Conservation (phyloP, 768 basidiomycete species). For the Inosperma sp. region DNA sequence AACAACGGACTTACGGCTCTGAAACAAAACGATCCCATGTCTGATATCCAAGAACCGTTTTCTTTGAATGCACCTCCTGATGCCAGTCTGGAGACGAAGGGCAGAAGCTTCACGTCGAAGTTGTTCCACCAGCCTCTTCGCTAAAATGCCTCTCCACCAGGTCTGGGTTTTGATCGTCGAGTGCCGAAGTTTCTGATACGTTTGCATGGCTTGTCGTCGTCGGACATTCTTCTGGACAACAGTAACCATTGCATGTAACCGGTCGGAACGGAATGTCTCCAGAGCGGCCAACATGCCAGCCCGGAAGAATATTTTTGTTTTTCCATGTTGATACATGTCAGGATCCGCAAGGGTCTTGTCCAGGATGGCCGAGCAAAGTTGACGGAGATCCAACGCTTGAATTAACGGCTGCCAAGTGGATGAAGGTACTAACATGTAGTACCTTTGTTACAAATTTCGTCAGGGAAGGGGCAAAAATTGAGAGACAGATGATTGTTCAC, state of each 20-base stretch:
- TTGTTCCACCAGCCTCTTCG: conserved; percentile 61
- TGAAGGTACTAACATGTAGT: conserved; percentile 94
- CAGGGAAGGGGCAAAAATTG: background rate
- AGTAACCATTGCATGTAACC: conserved; percentile 87
- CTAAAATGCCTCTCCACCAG: conserved; percentile 89
- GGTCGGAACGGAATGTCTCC: conserved; percentile 83
- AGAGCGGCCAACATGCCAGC: conserved; percentile 97
- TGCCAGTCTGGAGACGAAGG: conserved; percentile 65
- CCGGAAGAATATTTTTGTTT: conserved; percentile 98
- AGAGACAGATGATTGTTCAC: conserved; percentile 39
- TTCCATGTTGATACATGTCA: conserved; percentile 95
- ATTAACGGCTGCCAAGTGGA: conserved; percentile 84
- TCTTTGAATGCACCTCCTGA: conserved; percentile 71
- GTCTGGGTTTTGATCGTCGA: conserved; percentile 87
- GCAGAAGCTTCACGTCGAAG: conserved; percentile 75
- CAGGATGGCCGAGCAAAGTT: conserved; percentile 80
- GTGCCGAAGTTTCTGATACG: conserved; percentile 63
- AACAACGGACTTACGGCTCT: conserved; percentile 65
- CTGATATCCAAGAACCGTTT: conserved; percentile 61
- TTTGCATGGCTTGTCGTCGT: conserved; percentile 76
- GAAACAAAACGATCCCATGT: conserved; percentile 63
- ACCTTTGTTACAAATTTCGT: conserved; percentile 44
- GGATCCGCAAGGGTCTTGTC: conserved; percentile 84
- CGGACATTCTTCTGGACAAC: conserved; percentile 98
- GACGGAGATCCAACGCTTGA: conserved; percentile 70